Conservation (phyloP, 108 stramenopile species). For the Seminavis robusta region DNA sequence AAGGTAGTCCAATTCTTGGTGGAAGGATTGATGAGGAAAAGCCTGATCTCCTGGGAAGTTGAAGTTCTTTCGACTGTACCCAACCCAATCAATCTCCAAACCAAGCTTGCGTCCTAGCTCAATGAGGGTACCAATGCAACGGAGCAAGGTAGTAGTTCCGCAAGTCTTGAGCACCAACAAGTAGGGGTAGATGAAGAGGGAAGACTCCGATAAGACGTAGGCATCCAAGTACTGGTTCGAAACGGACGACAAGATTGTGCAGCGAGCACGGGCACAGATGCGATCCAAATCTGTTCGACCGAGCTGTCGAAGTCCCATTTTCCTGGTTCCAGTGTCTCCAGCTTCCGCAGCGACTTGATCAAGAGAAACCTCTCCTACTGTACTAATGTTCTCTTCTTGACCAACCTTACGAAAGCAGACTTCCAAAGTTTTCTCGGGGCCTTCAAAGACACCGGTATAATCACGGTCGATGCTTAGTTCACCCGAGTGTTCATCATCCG, state of each 20-base stretch:
- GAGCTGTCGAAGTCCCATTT: conserved; percentile 81
- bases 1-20: conserved; percentile 92
- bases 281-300: conserved; percentile 77
- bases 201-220: conserved; percentile 95
- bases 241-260: conserved; percentile 91
- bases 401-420: conserved; percentile 67
- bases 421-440: conserved; percentile 88
- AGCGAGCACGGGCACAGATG: conserved; percentile 91
- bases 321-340: conserved; percentile 11
- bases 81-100: conserved; percentile 97
- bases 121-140: conserved; percentile 91
- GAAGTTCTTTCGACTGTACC: conserved; percentile 99
- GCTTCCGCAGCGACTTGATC: conserved; percentile 9
- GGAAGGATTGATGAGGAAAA: conserved; percentile 89
- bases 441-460: conserved; percentile 85
- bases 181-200: conserved; percentile 98
- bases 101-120: conserved; percentile 84
- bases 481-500: conserved; percentile 71
- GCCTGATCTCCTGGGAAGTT: conserved; percentile 93
- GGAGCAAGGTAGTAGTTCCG: conserved; percentile 98
- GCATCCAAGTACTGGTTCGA: conserved; percentile 96
- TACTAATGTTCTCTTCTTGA: conserved; percentile 24
- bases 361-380: conserved; percentile 4
- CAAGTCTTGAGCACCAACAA: conserved; percentile 99
- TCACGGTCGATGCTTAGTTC: conserved; percentile 55